These are phyloP conservation scores for Mortierella alpina DNA, from an alignment of 192 early-diverging fungal species.

Conservation along the genomic window DNA sequence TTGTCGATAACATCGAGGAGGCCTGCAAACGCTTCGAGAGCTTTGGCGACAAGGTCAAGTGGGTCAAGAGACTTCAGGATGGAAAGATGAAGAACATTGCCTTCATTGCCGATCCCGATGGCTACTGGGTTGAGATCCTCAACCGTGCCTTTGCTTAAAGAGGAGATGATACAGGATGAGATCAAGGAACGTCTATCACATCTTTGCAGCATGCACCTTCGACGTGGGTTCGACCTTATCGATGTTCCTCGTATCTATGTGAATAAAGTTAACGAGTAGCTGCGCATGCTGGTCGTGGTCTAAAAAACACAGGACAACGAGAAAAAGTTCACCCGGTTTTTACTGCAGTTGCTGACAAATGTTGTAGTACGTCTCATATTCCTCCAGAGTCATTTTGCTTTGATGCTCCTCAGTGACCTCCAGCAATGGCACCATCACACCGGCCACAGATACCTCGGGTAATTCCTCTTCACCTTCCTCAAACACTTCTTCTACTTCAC, in stretches of 20 bases:
- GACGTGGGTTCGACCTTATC: neutral
- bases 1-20: slow-evolving; percentile 82
- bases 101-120: slow-evolving; percentile 87
- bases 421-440: slow-evolving; percentile 58
- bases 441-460: slow-evolving; percentile 41
- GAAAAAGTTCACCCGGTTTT: neutral
- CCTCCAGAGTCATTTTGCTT: slow-evolving; percentile 64
- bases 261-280: neutral
- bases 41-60: slow-evolving; percentile 77
- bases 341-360: slow-evolving; percentile 26
- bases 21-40: slow-evolving; percentile 81
- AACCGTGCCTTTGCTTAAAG: slow-evolving; percentile 27
- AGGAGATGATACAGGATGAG: neutral
- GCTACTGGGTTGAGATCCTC: slow-evolving; percentile 81
- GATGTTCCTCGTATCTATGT: neutral
- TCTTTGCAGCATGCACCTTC: neutral
- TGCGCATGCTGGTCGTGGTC: neutral
- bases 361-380: slow-evolving; percentile 60
- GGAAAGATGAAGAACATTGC: slow-evolving; percentile 88
- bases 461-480: slow-evolving; percentile 33
- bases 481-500: slow-evolving; percentile 29
- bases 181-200: neutral
- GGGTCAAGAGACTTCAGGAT: slow-evolving; percentile 78
- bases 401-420: slow-evolving; percentile 67
- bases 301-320: neutral